phyloP scores from a whole-genome alignment of 2,329 filamentous ascomycete species.

The Endothia cerciana region DNA sequence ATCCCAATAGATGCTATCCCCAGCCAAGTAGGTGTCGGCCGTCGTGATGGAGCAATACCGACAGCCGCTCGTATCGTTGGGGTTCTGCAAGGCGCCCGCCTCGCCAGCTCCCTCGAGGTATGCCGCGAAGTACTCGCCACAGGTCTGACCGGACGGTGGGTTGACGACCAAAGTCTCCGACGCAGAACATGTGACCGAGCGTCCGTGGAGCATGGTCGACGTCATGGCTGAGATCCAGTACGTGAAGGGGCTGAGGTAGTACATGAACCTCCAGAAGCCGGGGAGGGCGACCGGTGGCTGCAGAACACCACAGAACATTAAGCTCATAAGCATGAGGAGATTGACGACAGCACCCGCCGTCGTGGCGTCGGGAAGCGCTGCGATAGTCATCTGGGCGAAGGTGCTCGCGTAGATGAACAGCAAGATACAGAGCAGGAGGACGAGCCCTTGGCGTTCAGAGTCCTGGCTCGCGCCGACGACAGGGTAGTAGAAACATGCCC shows the following conservation, averaged over 20 bases:
- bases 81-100: constrained; percentile 66
- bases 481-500: constrained; percentile 70
- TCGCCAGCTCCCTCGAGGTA: constrained; percentile 49
- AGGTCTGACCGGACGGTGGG: constrained; percentile 65
- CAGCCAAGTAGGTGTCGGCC: constrained; percentile 64
- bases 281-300: constrained; percentile 62
- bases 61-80: constrained; percentile 58
- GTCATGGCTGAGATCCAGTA: constrained; percentile 72
- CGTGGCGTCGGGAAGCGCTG: constrained; percentile 69
- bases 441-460: constrained; percentile 63
- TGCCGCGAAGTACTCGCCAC: constrained; percentile 62
- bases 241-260: constrained; percentile 67
- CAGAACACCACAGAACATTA: constrained; percentile 68
- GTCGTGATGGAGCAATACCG: constrained; percentile 66
- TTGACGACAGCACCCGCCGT: constrained; percentile 68
- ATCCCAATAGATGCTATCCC: constrained; percentile 50
- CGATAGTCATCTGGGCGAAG: constrained; percentile 75
- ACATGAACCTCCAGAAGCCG: constrained; percentile 80
- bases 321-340: constrained; percentile 60
- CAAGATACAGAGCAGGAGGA: constrained; percentile 66
- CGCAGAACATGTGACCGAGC: constrained; percentile 54
- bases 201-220: constrained; percentile 63
- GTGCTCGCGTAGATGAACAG: constrained; percentile 74
- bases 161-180: constrained; percentile 67
- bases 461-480: constrained; percentile 51